phyloP scores from a whole-genome alignment of 2,329 filamentous ascomycete genomes.

The Volutella citrinella region DNA sequence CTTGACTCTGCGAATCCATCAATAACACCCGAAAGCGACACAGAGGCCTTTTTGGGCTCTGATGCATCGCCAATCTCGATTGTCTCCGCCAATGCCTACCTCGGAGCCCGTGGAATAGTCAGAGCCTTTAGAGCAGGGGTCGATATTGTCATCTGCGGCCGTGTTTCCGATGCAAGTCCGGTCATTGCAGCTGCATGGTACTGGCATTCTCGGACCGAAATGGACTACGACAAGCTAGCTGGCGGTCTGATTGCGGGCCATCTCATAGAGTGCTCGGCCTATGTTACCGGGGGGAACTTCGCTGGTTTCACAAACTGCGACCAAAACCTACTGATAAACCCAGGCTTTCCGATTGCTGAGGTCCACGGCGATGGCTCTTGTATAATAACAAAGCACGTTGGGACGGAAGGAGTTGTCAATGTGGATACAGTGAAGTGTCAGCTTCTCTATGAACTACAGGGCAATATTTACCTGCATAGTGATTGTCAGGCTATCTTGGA shows the following conservation, averaged over 20 bases:
- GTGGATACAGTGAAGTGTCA: conserved; percentile 40
- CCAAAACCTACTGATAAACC: conserved; percentile 23
- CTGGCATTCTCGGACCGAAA: conserved; percentile 47
- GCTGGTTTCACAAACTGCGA: conserved; percentile 34
- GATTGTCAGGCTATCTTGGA: conserved; percentile 43
- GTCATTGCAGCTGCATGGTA: conserved; percentile 52
- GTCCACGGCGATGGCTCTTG: conserved; percentile 42
- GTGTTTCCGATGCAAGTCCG: conserved; percentile 42
- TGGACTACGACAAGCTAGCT: conserved; percentile 44
- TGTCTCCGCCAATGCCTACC: conserved; percentile 44
- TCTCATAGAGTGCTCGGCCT: conserved; percentile 48
- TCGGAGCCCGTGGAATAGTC: conserved; percentile 44
- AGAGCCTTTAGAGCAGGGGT: conserved; percentile 36
- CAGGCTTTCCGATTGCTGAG: conserved; percentile 49
- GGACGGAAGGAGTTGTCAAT: conserved; percentile 38
- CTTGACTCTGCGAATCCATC: conserved; percentile 18
- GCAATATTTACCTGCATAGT: conserved; percentile 45
- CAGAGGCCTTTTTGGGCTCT: too few relatives aligned
- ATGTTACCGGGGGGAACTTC: conserved; percentile 51
- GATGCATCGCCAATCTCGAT: too few relatives aligned
- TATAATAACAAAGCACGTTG: conserved; percentile 46
- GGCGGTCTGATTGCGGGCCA: conserved; percentile 44
- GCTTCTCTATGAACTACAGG: conserved; percentile 48
- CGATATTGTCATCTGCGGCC: conserved; percentile 41
- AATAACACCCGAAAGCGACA: conserved; percentile 5